Base-by-base conservation (phyloP, 2,329 filamentous ascomycete genomes). In the Rutstroemia sp. region DNA sequence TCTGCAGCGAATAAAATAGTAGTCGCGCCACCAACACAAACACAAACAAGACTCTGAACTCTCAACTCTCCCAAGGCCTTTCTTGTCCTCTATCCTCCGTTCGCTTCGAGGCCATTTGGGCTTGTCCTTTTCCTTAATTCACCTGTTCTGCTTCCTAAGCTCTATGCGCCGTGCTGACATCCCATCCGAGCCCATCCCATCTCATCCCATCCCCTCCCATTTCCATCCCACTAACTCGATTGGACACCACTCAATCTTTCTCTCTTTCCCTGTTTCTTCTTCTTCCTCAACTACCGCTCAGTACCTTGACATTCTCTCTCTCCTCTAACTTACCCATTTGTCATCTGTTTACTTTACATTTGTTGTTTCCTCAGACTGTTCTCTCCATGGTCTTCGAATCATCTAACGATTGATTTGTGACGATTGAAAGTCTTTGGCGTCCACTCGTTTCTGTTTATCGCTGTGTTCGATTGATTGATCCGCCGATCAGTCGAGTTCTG, bases 401-500 rank as follows among this genome's bases (percentile, higher is more conserved):
- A 50, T 48, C 52, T 40, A 0, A 49, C 14, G 8, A 23, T 12
- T 14, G 23, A 49, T 21, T 39, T 30, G 14, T 17, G 40, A 46
- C 42, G 19, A 54, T 23, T 42, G 36, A 54, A 54, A 36, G 21
- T 56, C 46, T 49, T 56, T 53, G 61, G 58, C 51, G 54, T 63
- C 59, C 58, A 56, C 49, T 61, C 60, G 44, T 62, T 62, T 54
- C 34, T 47, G 46, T 27, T 38, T 47, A 30, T 19, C 49, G 16
- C 17, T 21, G 21, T 19, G 16, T 17, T 55, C 36, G 25, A 45
- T 40, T 44, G 27, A 34, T 16, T 40, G 47, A 38, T 38, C 25
- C 58, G 23, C 23, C 23, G 36, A 17, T 47, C 17, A 21, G 36
- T 49, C 48, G 34, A 10, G 51, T 21, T 27, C 38, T 23, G 21